Evolutionary conservation across 2,329 filamentous ascomycete genomes (phyloP).

Genomic region (Talaromyces funiculosus): DNA sequence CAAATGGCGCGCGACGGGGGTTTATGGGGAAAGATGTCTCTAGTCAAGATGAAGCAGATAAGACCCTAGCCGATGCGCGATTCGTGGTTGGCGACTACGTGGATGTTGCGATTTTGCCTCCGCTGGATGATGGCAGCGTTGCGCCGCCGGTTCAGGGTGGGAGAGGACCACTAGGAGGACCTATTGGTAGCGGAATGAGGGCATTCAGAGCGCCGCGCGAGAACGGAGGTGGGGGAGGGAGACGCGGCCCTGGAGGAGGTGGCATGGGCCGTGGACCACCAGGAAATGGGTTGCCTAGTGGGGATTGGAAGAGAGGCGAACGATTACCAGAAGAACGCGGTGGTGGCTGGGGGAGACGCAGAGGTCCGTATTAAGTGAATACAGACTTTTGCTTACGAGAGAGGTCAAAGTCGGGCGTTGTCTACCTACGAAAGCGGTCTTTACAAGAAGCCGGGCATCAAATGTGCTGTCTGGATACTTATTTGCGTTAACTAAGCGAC

Average conservation of each 20-base stretch:
- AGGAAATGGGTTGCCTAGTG: conserved; percentile 37
- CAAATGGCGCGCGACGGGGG: conserved; percentile 30
- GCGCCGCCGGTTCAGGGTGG: conserved; percentile 52
- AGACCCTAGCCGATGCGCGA: conserved; percentile 67
- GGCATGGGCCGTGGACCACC: conserved; percentile 35
- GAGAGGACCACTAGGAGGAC: conserved; percentile 41
- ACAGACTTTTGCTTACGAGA: too few species aligned
- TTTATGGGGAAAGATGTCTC: conserved; percentile 40
- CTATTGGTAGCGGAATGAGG: conserved; percentile 36
- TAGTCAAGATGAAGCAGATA: conserved; percentile 55
- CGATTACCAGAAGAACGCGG: conserved; percentile 36
- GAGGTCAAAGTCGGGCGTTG: not conserved
- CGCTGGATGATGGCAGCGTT: conserved; percentile 67
- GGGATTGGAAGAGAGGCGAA: conserved; percentile 48
- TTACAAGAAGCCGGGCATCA: not conserved
- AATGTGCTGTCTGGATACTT: not conserved
- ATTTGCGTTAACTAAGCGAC: not conserved
- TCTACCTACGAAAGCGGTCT: not conserved
- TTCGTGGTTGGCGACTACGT: conserved; percentile 90
- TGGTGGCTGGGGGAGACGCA: conserved; percentile 36
- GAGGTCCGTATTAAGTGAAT: conserved; percentile 32
- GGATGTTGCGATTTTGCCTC: conserved; percentile 73
- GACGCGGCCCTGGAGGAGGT: conserved; percentile 23
- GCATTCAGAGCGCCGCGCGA: conserved; percentile 36
- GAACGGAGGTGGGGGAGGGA: conserved; percentile 34